Percentiles rank a stretch among this genome's conserved stretches.
Conservation (phyloP, 805 yeast genomes). For the Candida hungchunana region DNA sequence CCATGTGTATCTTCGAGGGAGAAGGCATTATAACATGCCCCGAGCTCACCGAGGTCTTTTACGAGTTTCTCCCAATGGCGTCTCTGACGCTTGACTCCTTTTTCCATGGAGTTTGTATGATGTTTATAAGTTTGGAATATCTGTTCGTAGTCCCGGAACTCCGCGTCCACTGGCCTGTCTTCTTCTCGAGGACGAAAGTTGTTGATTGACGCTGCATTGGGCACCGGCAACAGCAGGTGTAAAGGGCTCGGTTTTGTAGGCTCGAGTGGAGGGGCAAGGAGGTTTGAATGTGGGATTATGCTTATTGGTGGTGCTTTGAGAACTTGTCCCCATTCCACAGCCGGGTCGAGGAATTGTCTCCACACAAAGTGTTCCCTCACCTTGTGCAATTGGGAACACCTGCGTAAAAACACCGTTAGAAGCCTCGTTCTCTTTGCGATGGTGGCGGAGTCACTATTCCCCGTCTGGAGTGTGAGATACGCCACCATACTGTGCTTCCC, state of each 20-base stretch:
- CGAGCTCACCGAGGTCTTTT: conserved; percentile 69
- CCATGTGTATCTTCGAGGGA: conserved; percentile 41
- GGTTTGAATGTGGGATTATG: conserved; percentile 45
- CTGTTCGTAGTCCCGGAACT: conserved; percentile 26
- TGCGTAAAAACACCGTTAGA: conserved; percentile 70
- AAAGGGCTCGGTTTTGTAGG: conserved; percentile 55
- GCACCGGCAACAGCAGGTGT: conserved; percentile 60
- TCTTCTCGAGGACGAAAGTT: conserved; percentile 24
- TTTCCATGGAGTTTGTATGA: conserved; percentile 21
- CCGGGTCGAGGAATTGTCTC: conserved; percentile 79
- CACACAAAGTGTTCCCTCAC: conserved; percentile 60
- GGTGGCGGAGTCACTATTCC: conserved; percentile 38
- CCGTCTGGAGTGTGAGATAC: conserved; percentile 41
- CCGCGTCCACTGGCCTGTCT: conserved; percentile 14
- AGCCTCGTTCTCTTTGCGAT: conserved; percentile 72
- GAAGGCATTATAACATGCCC: conserved; percentile 62
- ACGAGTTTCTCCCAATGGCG: conserved; percentile 50
- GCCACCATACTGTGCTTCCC: conserved; percentile 66
- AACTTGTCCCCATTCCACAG: conserved; percentile 79
- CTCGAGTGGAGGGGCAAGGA: conserved; percentile 58
- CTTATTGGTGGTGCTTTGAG: conserved; percentile 51
- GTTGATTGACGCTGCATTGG: conserved; percentile 37
- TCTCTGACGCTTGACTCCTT: conserved; percentile 25
- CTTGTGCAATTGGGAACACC: conserved; percentile 57
- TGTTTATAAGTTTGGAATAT: conserved; percentile 22